Evolutionary conservation across 2,329 filamentous ascomycete genomes (phyloP).

Genomic region (Trichoderma sp.): DNA sequence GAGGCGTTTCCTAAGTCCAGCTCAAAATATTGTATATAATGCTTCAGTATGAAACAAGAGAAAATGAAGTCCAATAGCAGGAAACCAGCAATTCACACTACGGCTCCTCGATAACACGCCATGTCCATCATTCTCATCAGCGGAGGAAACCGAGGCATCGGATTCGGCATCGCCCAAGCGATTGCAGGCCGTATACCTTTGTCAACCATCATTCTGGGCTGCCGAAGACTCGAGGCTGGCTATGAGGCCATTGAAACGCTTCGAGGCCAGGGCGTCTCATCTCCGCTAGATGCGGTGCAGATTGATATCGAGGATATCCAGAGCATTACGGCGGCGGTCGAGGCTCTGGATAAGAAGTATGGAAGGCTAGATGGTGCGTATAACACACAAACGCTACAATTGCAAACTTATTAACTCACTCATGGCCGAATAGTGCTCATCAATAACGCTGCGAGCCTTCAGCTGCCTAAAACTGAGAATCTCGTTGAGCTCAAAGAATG

Average conservation of each 20-base stretch:
- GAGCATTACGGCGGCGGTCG: constrained; percentile 25
- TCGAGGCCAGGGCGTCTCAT: not conserved
- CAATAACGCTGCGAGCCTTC: constrained; percentile 25
- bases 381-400: not conserved
- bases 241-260: constrained; percentile 10
- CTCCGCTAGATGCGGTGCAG: constrained; percentile 21
- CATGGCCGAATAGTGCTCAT: not conserved
- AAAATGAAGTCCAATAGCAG: not conserved
- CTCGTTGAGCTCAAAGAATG: constrained; percentile 17
- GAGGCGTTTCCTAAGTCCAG: constrained; percentile 2
- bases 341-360: constrained; percentile 25
- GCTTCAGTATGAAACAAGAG: not conserved
- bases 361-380: constrained; percentile 29
- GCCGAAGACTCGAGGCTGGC: not conserved
- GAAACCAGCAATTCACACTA: not conserved
- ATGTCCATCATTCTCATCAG: constrained; percentile 22
- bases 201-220: constrained; percentile 33
- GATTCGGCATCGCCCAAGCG: constrained; percentile 34
- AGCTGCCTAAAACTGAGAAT: not conserved
- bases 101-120: not conserved
- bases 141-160: constrained; percentile 37
- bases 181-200: constrained; percentile 31
- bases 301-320: constrained; percentile 29
- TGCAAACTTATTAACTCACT: not conserved
- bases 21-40: not conserved